Percentiles rank a stretch among this genome's conserved stretches.
phyloP scores from a whole-genome alignment of 495 filamentous ascomycete species.

The Talaromyces nanjingensis region DNA sequence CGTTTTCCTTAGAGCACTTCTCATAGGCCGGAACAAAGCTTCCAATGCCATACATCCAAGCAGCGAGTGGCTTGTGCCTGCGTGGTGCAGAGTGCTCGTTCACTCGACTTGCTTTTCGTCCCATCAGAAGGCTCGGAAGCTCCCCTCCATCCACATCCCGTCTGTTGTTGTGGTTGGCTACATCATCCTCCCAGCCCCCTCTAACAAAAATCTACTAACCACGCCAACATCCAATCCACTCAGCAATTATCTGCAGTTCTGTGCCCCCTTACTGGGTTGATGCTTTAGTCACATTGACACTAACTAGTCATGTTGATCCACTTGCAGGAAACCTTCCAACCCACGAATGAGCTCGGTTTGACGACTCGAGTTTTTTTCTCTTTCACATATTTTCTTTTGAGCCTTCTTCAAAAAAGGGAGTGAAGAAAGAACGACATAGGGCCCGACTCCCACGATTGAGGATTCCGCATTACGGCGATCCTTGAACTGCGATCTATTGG shows the following conservation, averaged over 20 bases:
- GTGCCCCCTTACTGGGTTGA: conserved; percentile 2
- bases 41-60: neutral
- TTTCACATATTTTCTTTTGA: neutral
- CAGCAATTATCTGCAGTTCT: neutral
- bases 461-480: neutral
- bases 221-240: neutral
- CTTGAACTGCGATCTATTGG: neutral
- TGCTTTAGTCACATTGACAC: conserved; percentile 2
- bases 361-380: neutral
- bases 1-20: neutral
- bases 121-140: conserved; percentile 2
- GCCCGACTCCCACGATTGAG: neutral
- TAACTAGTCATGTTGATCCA: conserved; percentile 4
- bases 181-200: conserved; percentile 2
- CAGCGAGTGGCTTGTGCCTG: neutral
- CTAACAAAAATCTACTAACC: neutral
- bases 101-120: conserved; percentile 2
- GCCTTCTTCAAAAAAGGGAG: neutral
- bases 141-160: conserved; percentile 6
- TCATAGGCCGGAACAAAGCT: neutral
- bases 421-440: neutral
- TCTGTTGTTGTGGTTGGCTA: conserved; percentile 9
- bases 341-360: conserved; percentile 1
- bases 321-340: neutral
- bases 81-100: neutral